These are phyloP conservation scores for Zygosaccharomyces kombuchaensis DNA, from an alignment of 805 yeast species.

Conservation along the genomic window DNA sequence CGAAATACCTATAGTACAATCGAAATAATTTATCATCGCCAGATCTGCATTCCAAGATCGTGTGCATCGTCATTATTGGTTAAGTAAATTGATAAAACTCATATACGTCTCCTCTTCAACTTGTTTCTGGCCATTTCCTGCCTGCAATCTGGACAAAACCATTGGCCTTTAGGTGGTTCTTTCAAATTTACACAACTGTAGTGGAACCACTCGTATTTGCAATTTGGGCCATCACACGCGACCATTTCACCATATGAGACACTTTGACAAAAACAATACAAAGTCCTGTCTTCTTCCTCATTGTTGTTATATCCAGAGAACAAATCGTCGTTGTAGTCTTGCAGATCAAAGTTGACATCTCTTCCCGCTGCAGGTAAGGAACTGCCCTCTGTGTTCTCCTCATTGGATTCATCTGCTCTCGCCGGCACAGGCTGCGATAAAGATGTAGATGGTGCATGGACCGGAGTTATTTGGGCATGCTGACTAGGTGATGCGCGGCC, in stretches of 20 bases:
- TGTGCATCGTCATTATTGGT: not conserved
- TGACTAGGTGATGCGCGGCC: slow-evolving; percentile 11
- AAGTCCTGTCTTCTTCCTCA: slow-evolving; percentile 58
- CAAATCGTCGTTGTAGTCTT: slow-evolving; percentile 34
- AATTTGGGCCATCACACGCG: slow-evolving; percentile 88
- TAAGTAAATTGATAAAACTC: not conserved
- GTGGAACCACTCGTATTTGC: slow-evolving; percentile 94
- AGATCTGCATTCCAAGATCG: not conserved
- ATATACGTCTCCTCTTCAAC: slow-evolving; percentile 22
- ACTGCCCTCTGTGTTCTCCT: slow-evolving; percentile 2
- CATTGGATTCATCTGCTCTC: slow-evolving; percentile 3
- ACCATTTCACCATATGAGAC: slow-evolving; percentile 96
- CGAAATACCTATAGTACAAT: too few relatives aligned
- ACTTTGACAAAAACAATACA: slow-evolving; percentile 89
- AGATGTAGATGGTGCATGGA: slow-evolving; percentile 5
- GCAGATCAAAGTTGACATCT: slow-evolving; percentile 19
- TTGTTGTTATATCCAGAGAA: slow-evolving; percentile 33
- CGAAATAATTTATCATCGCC: not conserved
- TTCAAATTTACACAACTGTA: slow-evolving; percentile 89
- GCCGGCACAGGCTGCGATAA: slow-evolving; percentile 3
- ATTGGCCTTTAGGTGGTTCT: slow-evolving; percentile 84
- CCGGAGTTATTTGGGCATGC: slow-evolving; percentile 7
- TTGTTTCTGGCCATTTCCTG: slow-evolving; percentile 35
- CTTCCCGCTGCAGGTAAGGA: slow-evolving; percentile 6
- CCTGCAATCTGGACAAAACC: slow-evolving; percentile 89